Evolutionary conservation across 768 basidiomycete species (phyloP).

Genomic region (Kwoniella dendrophila): DNA sequence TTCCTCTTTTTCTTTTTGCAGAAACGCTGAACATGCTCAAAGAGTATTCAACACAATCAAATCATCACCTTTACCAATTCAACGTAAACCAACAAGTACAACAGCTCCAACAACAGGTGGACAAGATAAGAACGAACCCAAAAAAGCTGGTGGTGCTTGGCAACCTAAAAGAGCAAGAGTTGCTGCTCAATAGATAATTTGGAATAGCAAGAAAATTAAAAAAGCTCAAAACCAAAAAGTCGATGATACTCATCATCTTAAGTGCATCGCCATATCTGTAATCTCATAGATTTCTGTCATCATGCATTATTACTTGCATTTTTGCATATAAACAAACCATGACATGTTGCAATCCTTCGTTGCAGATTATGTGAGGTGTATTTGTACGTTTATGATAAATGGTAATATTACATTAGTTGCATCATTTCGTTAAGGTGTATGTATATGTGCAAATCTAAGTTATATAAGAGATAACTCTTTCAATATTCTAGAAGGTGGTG

Average conservation of each 20-base stretch:
- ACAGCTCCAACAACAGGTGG: conserved; percentile 4
- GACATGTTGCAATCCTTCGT: too few relatives aligned
- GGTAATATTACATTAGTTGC: background rate
- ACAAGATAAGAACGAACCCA: conserved; percentile 10
- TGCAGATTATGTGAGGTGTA: too few relatives aligned
- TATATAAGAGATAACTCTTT: conserved; percentile 7
- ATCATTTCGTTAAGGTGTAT: background rate
- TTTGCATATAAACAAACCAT: too few relatives aligned
- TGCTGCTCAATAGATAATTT: conserved; percentile 16
- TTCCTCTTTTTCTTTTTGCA: background rate
- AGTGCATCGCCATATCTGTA: background rate
- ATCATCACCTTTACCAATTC: conserved; percentile 61
- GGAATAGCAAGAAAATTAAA: background rate
- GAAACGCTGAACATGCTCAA: conserved; percentile 82
- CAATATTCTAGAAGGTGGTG: conserved; percentile 3
- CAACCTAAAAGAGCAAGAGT: conserved; percentile 24
- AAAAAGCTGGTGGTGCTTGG: conserved; percentile 20
- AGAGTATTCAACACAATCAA: conserved; percentile 79
- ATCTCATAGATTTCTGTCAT: background rate
- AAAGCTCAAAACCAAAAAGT: too few relatives aligned
- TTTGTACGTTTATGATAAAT: background rate
- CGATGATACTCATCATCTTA: too few relatives aligned
- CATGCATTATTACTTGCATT: background rate
- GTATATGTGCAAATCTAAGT: background rate
- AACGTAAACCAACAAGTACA: conserved; percentile 7